Evolutionary conservation across 179 eudicot species (phyloP).

Genomic region (Heliamphora pulchella): DNA sequence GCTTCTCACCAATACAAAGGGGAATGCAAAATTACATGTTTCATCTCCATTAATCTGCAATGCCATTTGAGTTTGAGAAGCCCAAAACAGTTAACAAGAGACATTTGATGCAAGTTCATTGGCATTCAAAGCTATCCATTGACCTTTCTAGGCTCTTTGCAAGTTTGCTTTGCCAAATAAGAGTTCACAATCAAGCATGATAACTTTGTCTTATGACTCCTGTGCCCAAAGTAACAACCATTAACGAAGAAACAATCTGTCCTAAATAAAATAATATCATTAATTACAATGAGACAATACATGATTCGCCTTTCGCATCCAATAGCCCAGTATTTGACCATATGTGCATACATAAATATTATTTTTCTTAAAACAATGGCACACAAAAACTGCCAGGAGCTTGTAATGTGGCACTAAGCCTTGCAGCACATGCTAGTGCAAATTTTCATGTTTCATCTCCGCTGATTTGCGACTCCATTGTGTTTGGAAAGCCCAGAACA

Average conservation of each 20-base stretch:
- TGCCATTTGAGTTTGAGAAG: neutral
- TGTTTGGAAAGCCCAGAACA: neutral
- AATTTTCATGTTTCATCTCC: neutral
- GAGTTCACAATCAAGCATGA: neutral
- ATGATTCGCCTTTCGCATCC: neutral
- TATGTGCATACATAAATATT: too few relatives aligned
- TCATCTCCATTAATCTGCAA: neutral
- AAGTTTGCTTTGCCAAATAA: too few relatives aligned
- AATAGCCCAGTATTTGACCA: neutral
- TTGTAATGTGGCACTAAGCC: neutral
- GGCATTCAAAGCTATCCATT: neutral
- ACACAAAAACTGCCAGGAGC: neutral
- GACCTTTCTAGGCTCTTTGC: neutral
- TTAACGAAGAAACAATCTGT: neutral
- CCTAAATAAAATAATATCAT: too few relatives aligned
- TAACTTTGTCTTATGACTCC: neutral
- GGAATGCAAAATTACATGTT: neutral
- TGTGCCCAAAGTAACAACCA: neutral
- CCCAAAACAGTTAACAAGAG: neutral
- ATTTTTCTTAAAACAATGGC: neutral
- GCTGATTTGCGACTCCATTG: neutral
- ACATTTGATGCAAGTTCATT: neutral
- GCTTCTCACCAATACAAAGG: too few relatives aligned
- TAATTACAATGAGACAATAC: neutral
- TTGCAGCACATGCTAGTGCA: neutral